Percentiles rank a stretch among this genome's conserved stretches.
Conservation (phyloP, 1,284 basidiomycete genomes). For the Ustilago esculenta region DNA sequence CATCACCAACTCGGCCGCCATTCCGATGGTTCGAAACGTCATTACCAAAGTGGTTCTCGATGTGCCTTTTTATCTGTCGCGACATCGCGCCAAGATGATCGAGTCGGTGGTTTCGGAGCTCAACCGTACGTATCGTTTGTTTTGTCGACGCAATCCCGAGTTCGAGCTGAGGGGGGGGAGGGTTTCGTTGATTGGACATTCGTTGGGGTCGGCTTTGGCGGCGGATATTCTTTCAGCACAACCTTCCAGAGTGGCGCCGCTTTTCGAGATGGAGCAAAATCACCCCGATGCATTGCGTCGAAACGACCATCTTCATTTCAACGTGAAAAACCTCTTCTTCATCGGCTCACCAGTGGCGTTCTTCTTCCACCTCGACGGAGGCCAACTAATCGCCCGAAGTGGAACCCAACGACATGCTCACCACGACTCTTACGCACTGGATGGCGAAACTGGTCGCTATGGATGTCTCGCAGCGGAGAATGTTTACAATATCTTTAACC, state of each 20-base stretch:
- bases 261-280: conserved; percentile 13
- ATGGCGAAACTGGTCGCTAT: conserved; percentile 69
- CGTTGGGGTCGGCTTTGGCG: conserved; percentile 71
- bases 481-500: conserved; percentile 69
- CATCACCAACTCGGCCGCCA: conserved; percentile 49
- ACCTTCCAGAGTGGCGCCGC: conserved; percentile 69
- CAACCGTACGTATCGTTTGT: conserved; percentile 70
- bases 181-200: conserved; percentile 69
- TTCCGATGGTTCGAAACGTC: conserved; percentile 53
- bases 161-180: conserved; percentile 68
- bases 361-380: conserved; percentile 71
- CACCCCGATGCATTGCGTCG: conserved; percentile 20
- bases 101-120: conserved; percentile 68
- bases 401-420: conserved; percentile 69
- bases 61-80: conserved; percentile 68
- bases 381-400: conserved; percentile 71
- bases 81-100: conserved; percentile 70
- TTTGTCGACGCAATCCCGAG: conserved; percentile 71
- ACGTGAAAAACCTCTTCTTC: conserved; percentile 71
- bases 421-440: conserved; percentile 62
- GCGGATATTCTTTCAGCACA: conserved; percentile 72
- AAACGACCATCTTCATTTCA: conserved; percentile 60
- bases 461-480: conserved; percentile 71
- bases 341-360: conserved; percentile 72
- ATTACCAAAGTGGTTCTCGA: conserved; percentile 69